Evolutionary conservation across 768 basidiomycete species (phyloP).

Genomic region (Tricholoma flavovirens): DNA sequence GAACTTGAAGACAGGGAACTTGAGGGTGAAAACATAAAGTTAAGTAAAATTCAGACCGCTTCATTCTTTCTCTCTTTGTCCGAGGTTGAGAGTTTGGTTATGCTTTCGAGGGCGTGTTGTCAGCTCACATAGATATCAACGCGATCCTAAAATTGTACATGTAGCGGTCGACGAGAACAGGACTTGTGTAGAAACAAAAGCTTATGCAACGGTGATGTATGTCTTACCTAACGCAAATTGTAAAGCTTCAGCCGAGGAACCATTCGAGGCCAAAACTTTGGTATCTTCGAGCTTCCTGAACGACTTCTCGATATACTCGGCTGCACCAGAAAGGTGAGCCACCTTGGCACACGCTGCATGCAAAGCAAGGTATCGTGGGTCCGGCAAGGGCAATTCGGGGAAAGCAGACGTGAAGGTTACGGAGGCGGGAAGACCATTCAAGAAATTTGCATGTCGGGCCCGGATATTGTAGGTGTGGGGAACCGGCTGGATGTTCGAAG

Average conservation of each 20-base stretch:
- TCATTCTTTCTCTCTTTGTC: too few species aligned
- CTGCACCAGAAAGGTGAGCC: conserved; percentile 28
- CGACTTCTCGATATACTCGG: conserved; percentile 19
- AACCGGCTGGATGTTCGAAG: conserved; percentile 1
- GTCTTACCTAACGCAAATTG: conserved; percentile 7
- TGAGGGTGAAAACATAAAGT: too few species aligned
- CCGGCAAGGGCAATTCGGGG: conserved; percentile 16
- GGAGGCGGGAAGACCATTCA: neutral
- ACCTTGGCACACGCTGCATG: conserved; percentile 28
- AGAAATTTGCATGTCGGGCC: neutral
- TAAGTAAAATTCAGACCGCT: too few species aligned
- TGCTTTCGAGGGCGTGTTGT: too few species aligned
- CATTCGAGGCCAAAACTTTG: conserved; percentile 15
- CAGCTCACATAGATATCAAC: too few species aligned
- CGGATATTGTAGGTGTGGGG: conserved; percentile 9
- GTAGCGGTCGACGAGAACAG: too few species aligned
- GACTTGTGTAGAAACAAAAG: too few species aligned
- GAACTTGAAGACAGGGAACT: too few species aligned
- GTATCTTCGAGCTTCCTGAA: conserved; percentile 18
- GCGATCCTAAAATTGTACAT: too few species aligned
- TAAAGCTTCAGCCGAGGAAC: conserved; percentile 16
- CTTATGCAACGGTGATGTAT: neutral
- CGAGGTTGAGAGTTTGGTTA: too few species aligned
- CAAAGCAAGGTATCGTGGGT: conserved; percentile 22
- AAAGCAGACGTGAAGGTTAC: conserved; percentile 18